Conservation (phyloP, 805 yeast species). For the Metschnikowia lochheadii region DNA sequence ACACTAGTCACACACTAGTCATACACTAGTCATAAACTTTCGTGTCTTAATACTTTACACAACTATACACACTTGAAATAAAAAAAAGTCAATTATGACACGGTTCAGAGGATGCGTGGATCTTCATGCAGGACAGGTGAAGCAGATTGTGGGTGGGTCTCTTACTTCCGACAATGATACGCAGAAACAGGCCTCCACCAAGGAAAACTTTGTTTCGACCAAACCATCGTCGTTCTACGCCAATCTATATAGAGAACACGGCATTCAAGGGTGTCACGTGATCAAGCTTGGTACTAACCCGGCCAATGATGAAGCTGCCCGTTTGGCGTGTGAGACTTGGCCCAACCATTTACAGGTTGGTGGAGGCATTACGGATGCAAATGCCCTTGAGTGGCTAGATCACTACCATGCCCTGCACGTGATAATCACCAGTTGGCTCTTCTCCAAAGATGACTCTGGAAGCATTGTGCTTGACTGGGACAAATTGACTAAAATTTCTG, state of each 20-base stretch:
- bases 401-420: conserved; percentile 73
- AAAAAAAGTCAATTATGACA: conserved; percentile 52
- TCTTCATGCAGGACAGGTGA: conserved; percentile 90
- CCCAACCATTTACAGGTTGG: conserved; percentile 79
- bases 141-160: conserved; percentile 96
- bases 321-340: conserved; percentile 70
- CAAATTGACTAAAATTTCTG: conserved; percentile 49
- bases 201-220: conserved; percentile 69
- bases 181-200: conserved; percentile 26
- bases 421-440: conserved; percentile 88
- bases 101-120: conserved; percentile 92
- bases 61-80: no score
- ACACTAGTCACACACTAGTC: no score
- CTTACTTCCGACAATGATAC: conserved; percentile 49
- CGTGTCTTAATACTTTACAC: no score
- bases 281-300: conserved; percentile 80
- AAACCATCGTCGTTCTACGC: conserved; percentile 77
- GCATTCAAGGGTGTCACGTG: conserved; percentile 80
- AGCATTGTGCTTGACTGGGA: conserved; percentile 35
- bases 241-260: conserved; percentile 53
- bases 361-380: conserved; percentile 78
- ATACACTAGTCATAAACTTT: no score
- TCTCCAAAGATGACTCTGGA: conserved; percentile 55
- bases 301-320: conserved; percentile 79
- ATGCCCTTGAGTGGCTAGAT: conserved; percentile 76